Percentiles rank a stretch among this genome's conserved stretches.
phyloP scores from a whole-genome alignment of 1,139 yeast genomes.

The Lodderomyces theae region DNA sequence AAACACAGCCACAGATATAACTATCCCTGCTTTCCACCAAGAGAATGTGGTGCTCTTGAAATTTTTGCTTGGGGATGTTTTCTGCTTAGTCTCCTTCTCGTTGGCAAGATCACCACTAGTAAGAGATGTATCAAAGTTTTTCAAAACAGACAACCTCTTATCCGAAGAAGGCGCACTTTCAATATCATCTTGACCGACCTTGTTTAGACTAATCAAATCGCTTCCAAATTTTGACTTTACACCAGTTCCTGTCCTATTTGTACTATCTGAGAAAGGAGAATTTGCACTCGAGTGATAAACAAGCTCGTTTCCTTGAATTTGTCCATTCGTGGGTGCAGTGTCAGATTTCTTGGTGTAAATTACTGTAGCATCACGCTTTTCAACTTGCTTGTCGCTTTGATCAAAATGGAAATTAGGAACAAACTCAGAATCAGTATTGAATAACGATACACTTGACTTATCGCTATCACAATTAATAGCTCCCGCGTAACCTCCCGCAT shows the following conservation, averaged over 20 bases:
- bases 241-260: background rate
- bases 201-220: background rate
- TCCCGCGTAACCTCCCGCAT: no score
- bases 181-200: background rate
- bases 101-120: background rate
- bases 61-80: background rate
- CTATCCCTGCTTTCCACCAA: background rate
- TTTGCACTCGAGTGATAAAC: background rate
- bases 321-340: background rate
- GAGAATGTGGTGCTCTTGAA: background rate
- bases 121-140: background rate
- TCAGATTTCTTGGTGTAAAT: background rate
- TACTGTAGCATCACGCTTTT: constrained; percentile 4
- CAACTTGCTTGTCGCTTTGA: background rate
- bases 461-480: background rate
- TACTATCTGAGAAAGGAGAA: background rate
- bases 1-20: background rate
- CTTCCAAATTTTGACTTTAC: background rate
- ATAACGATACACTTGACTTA: background rate
- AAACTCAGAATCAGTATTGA: background rate
- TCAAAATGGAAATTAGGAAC: background rate
- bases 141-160: background rate
- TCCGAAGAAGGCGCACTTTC: background rate
- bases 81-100: background rate
- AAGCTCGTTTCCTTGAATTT: background rate